Conservation (phyloP, 2,329 filamentous ascomycete species). For the Emmonsia crescens region DNA sequence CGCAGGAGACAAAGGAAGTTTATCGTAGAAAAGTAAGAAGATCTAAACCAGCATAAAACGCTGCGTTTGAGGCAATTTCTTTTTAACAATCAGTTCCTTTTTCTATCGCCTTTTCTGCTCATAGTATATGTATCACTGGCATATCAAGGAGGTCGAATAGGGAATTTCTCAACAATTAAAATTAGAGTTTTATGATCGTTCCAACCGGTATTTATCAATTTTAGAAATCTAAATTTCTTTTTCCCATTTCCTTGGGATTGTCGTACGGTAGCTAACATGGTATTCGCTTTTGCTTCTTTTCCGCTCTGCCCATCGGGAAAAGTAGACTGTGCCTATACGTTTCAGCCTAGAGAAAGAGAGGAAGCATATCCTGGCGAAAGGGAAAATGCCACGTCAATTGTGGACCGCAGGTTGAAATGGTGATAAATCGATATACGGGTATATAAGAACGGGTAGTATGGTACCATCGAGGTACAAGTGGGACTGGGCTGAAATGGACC, state of each 20-base stretch:
- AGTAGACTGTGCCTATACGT: neutral
- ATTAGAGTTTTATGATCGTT: neutral
- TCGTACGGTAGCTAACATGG: neutral
- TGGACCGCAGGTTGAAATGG: neutral
- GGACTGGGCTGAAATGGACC: conserved; percentile 2
- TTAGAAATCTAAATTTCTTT: neutral
- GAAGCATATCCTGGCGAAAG: neutral
- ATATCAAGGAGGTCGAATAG: neutral
- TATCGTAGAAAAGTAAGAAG: neutral
- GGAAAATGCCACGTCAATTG: conserved; percentile 1
- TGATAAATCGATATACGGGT: neutral
- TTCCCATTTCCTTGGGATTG: neutral
- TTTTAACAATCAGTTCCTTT: neutral
- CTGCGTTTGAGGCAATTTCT: neutral
- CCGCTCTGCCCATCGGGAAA: neutral
- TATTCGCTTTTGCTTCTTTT: neutral
- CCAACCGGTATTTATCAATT: neutral
- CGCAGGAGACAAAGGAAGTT: neutral
- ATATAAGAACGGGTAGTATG: neutral
- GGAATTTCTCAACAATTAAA: neutral
- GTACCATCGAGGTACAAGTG: neutral
- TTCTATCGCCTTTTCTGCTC: neutral
- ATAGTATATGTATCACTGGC: neutral
- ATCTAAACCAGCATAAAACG: neutral
- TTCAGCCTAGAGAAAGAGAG: neutral